Base-by-base conservation (phyloP, 805 yeast genomes). In the Naumovozyma castellii region DNA sequence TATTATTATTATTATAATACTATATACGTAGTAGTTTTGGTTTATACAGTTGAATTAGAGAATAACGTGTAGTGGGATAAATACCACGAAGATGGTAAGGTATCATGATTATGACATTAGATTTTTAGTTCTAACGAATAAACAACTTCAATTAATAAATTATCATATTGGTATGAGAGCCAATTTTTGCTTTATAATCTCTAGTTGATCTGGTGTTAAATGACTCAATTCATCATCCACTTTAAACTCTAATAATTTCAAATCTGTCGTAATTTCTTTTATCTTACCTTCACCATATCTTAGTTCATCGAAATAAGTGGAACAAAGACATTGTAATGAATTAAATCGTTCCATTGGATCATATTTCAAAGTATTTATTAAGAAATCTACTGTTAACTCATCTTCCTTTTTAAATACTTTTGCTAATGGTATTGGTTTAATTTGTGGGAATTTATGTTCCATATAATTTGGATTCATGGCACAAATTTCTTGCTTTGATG, bases 381-480 rank as follows among this genome's bases (percentile, higher is more conserved):
- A 63, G 46, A 83, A 69, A 38, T 69, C 71, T 18, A 80, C 71
- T 45, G 66, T 76, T 71, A 43, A 60, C 42, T 46, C 75, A 35
- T 66, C 68, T 41, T 65, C 66, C 17, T 59, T 50, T 56, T 78
- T 78, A 62, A 81, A 81, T 17, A 82, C 79, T 50, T 76, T 79
- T 29, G 66, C 58, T 43, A 83, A 64, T 33, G 90, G 90, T 31
- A 83, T 82, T 41, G 90, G 84, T 59, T 80, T 80, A 49, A 83
- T 83, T 45, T 74, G 76, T 8, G 98, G 97, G 70, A 90, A 90
- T 57, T 85, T 86, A 65, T 90, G 97, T 61, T 92, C 97, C 81
- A 86, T 84, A 65, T 90, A 92, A 62, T 86, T 88, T 38, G 96
- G 95, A 64, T 90, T 90, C 98, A 90, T 92, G 45, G 87, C 75